Percentiles rank a stretch among this genome's conserved stretches.
Conservation (phyloP, 1,284 basidiomycete species). For the Apiotrichum montevideense region DNA sequence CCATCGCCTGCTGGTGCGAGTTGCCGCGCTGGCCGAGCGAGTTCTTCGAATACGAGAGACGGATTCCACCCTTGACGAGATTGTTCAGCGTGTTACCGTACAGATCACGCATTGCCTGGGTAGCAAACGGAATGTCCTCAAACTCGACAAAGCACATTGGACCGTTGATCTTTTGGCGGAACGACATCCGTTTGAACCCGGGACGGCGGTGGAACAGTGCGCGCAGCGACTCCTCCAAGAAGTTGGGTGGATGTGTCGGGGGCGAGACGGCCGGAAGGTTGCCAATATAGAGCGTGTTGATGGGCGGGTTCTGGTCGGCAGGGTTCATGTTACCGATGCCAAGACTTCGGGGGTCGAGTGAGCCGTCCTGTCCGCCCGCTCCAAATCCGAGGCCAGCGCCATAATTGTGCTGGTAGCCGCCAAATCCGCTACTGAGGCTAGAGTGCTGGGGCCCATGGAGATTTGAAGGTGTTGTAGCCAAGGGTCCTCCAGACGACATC, state of each 20-base stretch:
- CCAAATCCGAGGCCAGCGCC: slow-evolving; percentile 10
- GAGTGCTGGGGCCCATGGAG: slow-evolving; percentile 4
- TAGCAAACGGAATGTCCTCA: slow-evolving; percentile 78
- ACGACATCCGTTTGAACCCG: slow-evolving; percentile 87
- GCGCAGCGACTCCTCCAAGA: slow-evolving; percentile 77
- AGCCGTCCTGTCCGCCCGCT: slow-evolving; percentile 2
- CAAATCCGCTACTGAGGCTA: slow-evolving; percentile 2
- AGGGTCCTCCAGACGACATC: slow-evolving; percentile 2
- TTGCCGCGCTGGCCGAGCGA: slow-evolving; percentile 60
- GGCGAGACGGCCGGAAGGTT: slow-evolving; percentile 75
- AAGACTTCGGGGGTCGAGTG: slow-evolving; percentile 15
- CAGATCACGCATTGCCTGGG: slow-evolving; percentile 76
- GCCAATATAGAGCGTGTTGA: slow-evolving; percentile 91
- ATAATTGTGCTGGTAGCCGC: slow-evolving; percentile 7
- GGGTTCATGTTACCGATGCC: slow-evolving; percentile 50
- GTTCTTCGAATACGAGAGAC: slow-evolving; percentile 93
- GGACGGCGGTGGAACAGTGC: slow-evolving; percentile 69
- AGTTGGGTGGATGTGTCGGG: slow-evolving; percentile 59
- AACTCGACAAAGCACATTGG: slow-evolving; percentile 99
- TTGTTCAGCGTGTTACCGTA: slow-evolving; percentile 88
- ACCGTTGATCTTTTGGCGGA: slow-evolving; percentile 89
- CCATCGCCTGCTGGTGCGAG: slow-evolving; percentile 30
- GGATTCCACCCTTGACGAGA: slow-evolving; percentile 88
- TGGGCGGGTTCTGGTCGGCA: slow-evolving; percentile 75
- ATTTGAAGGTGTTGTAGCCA: neutral